phyloP scores from a whole-genome alignment of 106 monocot genomes.

The Dendrobium catenatum region DNA sequence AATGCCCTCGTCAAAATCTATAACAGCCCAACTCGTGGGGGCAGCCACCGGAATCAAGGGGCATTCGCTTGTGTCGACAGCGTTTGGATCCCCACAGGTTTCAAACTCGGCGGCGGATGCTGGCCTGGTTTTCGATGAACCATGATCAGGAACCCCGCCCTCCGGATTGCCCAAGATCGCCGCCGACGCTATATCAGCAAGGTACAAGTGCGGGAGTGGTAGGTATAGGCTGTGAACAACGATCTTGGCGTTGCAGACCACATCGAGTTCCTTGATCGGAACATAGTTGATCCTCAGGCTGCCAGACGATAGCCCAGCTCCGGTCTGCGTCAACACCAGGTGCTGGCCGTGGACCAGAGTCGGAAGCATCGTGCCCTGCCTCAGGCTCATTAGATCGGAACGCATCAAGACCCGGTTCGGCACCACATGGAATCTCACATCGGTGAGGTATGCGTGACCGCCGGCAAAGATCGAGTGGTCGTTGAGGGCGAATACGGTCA shows the following conservation, averaged over 20 bases:
- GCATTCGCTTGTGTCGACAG: neutral
- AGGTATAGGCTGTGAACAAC: slow-evolving; percentile 44
- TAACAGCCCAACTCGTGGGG: neutral
- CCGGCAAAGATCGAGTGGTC: slow-evolving; percentile 63
- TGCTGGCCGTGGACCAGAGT: slow-evolving; percentile 52
- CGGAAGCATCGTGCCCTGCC: slow-evolving; percentile 37
- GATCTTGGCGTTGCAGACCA: slow-evolving; percentile 54
- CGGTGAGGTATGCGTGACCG: slow-evolving; percentile 49
- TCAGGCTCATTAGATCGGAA: slow-evolving; percentile 37
- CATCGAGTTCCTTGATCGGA: slow-evolving; percentile 45
- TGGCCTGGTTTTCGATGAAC: neutral
- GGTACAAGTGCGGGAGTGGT: slow-evolving; percentile 44
- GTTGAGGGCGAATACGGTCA: slow-evolving; percentile 71
- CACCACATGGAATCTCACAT: slow-evolving; percentile 67
- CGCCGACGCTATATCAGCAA: slow-evolving; percentile 14
- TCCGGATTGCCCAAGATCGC: neutral
- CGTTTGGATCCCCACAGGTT: slow-evolving; percentile 1
- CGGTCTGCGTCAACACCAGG: slow-evolving; percentile 32
- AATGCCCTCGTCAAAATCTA: neutral
- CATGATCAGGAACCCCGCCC: neutral
- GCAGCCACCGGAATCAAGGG: neutral
- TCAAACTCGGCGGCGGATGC: neutral
- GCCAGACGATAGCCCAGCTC: neutral
- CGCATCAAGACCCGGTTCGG: slow-evolving; percentile 46
- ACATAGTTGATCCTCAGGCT: slow-evolving; percentile 44